Percentiles rank a stretch among this genome's conserved stretches.
phyloP scores from a whole-genome alignment of 2,329 filamentous ascomycete genomes.

The Chaetomiaceae sp. region DNA sequence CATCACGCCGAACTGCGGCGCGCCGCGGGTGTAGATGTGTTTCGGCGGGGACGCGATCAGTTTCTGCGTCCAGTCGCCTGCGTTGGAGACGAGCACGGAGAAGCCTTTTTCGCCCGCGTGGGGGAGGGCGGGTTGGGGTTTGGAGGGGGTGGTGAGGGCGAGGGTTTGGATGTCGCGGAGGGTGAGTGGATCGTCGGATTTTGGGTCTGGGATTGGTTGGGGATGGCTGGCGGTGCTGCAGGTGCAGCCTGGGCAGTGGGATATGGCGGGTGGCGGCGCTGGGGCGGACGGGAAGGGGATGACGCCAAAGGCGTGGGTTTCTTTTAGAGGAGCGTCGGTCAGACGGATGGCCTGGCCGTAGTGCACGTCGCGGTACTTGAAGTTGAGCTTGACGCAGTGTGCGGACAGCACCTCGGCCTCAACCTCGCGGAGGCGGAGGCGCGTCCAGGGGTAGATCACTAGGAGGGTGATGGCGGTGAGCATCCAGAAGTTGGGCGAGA shows the following conservation, averaged over 20 bases:
- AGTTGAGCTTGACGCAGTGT: slow-evolving; percentile 68
- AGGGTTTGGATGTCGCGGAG: not conserved
- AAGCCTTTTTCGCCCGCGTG: slow-evolving; percentile 49
- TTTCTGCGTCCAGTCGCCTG: slow-evolving; percentile 68
- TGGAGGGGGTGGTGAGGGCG: not conserved
- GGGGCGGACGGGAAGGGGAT: slow-evolving; percentile 53
- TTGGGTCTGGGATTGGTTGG: not conserved
- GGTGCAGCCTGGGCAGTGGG: slow-evolving; percentile 15
- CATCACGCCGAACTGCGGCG: slow-evolving; percentile 63
- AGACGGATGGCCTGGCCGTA: slow-evolving; percentile 56
- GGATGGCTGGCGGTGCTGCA: slow-evolving; percentile 5
- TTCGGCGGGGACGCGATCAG: slow-evolving; percentile 59
- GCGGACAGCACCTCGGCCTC: slow-evolving; percentile 62
- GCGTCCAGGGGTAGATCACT: slow-evolving; percentile 68
- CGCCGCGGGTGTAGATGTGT: slow-evolving; percentile 63
- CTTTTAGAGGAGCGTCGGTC: slow-evolving; percentile 57
- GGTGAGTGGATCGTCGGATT: not conserved
- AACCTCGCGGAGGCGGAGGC: slow-evolving; percentile 64
- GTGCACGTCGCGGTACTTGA: slow-evolving; percentile 58
- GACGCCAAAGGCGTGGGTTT: slow-evolving; percentile 74
- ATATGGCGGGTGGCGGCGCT: not conserved
- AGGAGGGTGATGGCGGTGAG: slow-evolving; percentile 59
- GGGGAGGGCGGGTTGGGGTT: not conserved
- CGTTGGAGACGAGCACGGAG: slow-evolving; percentile 66
- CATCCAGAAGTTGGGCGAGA: slow-evolving; percentile 58